These are phyloP conservation scores for Eucalyptus victrix DNA, from an alignment of 345 rosid genomes.

Conservation along the genomic window DNA sequence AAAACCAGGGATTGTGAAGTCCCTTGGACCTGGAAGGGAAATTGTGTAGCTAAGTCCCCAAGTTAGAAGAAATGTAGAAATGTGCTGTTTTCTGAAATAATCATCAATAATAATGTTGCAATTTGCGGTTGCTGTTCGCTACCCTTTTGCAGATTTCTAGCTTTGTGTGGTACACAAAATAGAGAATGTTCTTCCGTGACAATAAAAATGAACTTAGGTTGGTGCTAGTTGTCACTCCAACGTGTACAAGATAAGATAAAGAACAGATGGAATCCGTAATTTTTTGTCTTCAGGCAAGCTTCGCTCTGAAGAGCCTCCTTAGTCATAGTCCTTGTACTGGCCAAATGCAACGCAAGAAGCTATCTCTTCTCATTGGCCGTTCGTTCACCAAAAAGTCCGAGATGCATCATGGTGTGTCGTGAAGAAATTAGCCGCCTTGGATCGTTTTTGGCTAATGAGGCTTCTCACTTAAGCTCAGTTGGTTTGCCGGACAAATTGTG, in stretches of 20 bases:
- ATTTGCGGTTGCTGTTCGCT: too few relatives aligned
- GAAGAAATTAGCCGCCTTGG: background rate
- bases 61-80: too few relatives aligned
- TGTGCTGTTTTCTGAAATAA: too few relatives aligned
- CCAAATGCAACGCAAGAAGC: background rate
- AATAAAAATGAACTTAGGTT: background rate
- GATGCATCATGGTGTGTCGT: background rate
- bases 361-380: background rate
- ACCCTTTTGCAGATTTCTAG: too few relatives aligned
- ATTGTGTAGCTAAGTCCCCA: too few relatives aligned
- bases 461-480: background rate
- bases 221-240: background rate
- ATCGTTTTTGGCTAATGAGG: background rate
- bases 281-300: background rate
- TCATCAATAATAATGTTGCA: too few relatives aligned
- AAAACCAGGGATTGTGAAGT: too few relatives aligned
- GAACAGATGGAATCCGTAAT: background rate
- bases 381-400: background rate
- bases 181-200: too few relatives aligned
- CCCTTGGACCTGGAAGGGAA: too few relatives aligned
- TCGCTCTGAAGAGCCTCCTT: background rate
- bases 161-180: too few relatives aligned
- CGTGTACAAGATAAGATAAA: background rate
- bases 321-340: background rate
- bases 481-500: background rate